These are phyloP conservation scores for Penicillium italicum DNA, from an alignment of 2,329 filamentous ascomycete genomes.

Conservation along the genomic window DNA sequence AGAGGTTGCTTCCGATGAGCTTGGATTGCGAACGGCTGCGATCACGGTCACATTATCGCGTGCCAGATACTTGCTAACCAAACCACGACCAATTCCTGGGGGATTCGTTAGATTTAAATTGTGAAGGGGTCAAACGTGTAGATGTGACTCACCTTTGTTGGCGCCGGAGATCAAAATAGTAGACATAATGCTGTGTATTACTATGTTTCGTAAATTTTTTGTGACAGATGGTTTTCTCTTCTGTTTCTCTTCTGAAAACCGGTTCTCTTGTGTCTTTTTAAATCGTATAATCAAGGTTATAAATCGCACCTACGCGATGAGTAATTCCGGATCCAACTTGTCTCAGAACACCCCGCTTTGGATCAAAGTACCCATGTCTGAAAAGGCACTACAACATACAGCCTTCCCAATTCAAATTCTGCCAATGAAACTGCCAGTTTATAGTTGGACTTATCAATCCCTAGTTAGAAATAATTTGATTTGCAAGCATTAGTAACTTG, in stretches of 20 bases:
- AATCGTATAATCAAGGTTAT: too few relatives aligned
- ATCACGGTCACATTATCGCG: not conserved
- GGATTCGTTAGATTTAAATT: not conserved
- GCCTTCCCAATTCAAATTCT: too few relatives aligned
- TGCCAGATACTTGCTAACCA: not conserved
- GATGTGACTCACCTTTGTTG: not conserved
- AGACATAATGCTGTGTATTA: not conserved
- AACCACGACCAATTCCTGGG: not conserved
- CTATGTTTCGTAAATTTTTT: not conserved
- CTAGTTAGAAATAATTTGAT: too few relatives aligned
- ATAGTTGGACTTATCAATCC: too few relatives aligned
- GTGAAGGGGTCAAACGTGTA: not conserved
- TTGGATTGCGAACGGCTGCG: conserved; percentile 1
- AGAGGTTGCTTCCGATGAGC: not conserved
- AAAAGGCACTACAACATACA: too few relatives aligned
- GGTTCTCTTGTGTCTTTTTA: too few relatives aligned
- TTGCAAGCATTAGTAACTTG: too few relatives aligned
- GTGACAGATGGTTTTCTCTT: not conserved
- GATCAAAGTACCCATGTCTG: too few relatives aligned
- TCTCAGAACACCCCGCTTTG: too few relatives aligned
- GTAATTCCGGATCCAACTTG: too few relatives aligned
- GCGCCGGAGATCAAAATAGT: not conserved
- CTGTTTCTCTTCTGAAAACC: not conserved
- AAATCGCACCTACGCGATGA: too few relatives aligned
- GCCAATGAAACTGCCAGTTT: too few relatives aligned